Evolutionary conservation across 805 yeast species (phyloP), one percentile per base, ranked within the genome.

Genomic region (Candida pini): DNA sequence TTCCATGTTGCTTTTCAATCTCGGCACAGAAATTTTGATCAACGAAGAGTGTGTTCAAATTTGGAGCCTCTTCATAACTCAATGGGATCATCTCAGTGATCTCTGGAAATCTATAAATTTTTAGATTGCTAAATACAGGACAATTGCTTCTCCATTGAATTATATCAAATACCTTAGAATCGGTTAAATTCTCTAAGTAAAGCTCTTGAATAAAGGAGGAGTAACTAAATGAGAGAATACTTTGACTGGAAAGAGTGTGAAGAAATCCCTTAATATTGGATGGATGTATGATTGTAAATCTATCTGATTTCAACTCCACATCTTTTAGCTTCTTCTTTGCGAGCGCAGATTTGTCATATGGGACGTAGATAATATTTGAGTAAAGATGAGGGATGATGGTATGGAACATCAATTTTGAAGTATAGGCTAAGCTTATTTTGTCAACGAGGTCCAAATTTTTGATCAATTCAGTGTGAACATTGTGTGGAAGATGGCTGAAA

Each of bases 1-100:
- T 23, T 2, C 60, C 59, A n/a, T 47, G 43, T 12, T 34, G 21
- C 3, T 30, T 33, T 23, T 54, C 58, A 3, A 48, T 45, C 33
- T 47, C 47, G 6, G 36, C 22, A 26, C 62, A 57, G 34, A 56
- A 58, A 34, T 54, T 57, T 26, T 25, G 23, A 35, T 57, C 63
- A 4, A 58, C 39, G 13, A 47, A 40, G 16, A 56, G 24, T 2
- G 51, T 38, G 10, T 40, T 34, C 18, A 56, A 35, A 30, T 44
- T 46, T 3, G 61, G 63, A 7, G 54, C 56, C 18, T 46, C 41
- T 14, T 36, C 35, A 16, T 34, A 43, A 5, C 51, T 46, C 21
- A 57, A 36, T 7, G 61, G 61, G 9, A 43, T 40, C 18, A 57
- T 37, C 1, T 16, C 18, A 8, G 47, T 18, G 6, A 23, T 28